phyloP scores from a whole-genome alignment of 1,284 basidiomycete species.

The Cutaneotrichosporon spelunceum region DNA sequence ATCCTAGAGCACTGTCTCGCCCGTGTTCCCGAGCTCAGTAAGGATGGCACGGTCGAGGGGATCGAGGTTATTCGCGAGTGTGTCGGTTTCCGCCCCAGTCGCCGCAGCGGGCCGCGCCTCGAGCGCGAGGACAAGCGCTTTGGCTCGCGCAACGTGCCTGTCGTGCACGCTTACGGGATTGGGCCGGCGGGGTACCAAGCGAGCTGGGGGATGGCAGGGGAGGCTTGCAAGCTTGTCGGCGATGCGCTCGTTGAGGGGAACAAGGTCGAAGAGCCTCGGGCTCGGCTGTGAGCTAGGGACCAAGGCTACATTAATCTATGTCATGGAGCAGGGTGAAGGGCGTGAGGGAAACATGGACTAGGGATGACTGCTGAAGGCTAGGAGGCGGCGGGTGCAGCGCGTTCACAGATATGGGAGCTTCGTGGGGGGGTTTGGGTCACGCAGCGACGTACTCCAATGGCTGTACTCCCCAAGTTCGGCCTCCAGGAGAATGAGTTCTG shows the following conservation, averaged over 20 bases:
- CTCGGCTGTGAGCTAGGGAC: not conserved
- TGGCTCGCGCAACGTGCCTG: conserved; percentile 9
- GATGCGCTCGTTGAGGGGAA: conserved; percentile 9
- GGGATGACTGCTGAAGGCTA: not conserved
- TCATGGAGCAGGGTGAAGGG: not conserved
- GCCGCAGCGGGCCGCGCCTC: conserved; percentile 21
- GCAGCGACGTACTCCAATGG: not conserved
- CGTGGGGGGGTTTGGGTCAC: not conserved
- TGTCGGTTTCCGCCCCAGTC: conserved; percentile 26
- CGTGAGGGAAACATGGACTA: not conserved
- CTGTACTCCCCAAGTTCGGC: not conserved
- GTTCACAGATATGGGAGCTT: not conserved
- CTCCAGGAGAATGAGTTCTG: not conserved
- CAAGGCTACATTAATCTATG: not conserved
- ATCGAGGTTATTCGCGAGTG: conserved; percentile 26
- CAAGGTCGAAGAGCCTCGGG: not conserved
- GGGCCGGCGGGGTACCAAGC: conserved; percentile 45
- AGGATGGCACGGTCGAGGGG: conserved; percentile 21
- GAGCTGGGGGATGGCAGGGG: conserved; percentile 37
- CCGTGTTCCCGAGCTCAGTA: conserved; percentile 22
- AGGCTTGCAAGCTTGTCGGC: conserved; percentile 31
- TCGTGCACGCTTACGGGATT: conserved; percentile 33
- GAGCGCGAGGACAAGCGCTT: conserved; percentile 18
- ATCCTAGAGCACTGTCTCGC: conserved; percentile 26
- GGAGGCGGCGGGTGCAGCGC: too few relatives aligned